Conservation (phyloP, 108 stramenopile species). For the Stephanodiscus triporus region DNA sequence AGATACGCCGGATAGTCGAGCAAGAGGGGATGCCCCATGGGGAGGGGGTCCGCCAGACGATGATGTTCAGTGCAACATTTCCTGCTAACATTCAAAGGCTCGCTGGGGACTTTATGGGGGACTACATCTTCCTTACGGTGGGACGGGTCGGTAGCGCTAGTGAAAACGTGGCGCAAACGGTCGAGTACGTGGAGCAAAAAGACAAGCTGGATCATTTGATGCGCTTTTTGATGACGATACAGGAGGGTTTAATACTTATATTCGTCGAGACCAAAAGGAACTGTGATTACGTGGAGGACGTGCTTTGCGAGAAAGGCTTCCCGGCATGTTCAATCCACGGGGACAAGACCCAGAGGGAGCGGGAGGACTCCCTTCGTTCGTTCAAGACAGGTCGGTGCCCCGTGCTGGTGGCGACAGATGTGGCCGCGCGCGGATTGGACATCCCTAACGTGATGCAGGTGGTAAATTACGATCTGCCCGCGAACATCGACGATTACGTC, state of each 20-base stretch:
- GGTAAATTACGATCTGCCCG: constrained; percentile 95
- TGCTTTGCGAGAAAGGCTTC: constrained; percentile 85
- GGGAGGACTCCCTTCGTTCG: constrained; percentile 85
- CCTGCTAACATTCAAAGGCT: constrained; percentile 93
- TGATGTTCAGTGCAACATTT: constrained; percentile 99
- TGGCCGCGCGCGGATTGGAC: constrained; percentile 97
- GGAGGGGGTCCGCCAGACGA: constrained; percentile 84
- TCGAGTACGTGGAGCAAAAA: constrained; percentile 92
- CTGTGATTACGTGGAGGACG: constrained; percentile 84
- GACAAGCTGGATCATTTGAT: constrained; percentile 90
- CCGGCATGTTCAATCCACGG: constrained; percentile 97
- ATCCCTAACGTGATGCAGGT: constrained; percentile 98
- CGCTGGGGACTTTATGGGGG: constrained; percentile 92
- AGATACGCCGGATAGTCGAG: constrained; percentile 89
- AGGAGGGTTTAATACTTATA: constrained; percentile 95
- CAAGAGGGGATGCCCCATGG: constrained; percentile 73
- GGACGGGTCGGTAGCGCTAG: constrained; percentile 83
- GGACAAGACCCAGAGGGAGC: constrained; percentile 94
- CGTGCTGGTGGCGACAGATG: constrained; percentile 94
- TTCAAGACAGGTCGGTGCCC: constrained; percentile 84
- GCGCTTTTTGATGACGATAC: constrained; percentile 82
- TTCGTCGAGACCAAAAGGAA: constrained; percentile 92
- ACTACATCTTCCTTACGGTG: constrained; percentile 97
- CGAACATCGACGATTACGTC: constrained; percentile 95
- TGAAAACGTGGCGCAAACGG: constrained; percentile 82